These are phyloP conservation scores for Thuja plicata DNA, from an alignment of 83 land plant genomes.

Conservation along the genomic window DNA sequence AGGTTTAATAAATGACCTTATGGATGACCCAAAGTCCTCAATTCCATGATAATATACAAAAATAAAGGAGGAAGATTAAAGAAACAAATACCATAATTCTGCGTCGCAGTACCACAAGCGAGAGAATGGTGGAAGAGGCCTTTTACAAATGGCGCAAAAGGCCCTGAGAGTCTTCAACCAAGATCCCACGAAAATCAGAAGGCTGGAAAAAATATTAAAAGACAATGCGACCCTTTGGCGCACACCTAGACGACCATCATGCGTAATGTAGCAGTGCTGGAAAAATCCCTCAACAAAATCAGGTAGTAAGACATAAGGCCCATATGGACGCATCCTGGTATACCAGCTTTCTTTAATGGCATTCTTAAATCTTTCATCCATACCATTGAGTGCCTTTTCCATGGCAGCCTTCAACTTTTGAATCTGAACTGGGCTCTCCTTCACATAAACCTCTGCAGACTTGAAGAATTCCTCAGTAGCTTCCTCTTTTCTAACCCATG, in stretches of 20 bases:
- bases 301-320: conserved; percentile 3
- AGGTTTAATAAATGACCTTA: no score
- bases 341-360: background rate
- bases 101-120: conserved; percentile 15
- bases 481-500: background rate
- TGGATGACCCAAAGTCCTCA: background rate
- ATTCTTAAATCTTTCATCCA: background rate
- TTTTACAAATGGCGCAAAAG: background rate
- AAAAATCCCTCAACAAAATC: conserved; percentile 3
- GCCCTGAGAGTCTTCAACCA: background rate
- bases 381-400: background rate
- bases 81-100: conserved; percentile 6
- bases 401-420: background rate
- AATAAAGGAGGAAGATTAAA: background rate
- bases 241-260: background rate
- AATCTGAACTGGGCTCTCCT: background rate
- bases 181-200: background rate
- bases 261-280: background rate
- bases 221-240: background rate
- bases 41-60: background rate
- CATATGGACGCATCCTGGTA: background rate
- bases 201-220: background rate
- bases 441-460: background rate
- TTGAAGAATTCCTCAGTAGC: no score
- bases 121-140: background rate